Evolutionary conservation across 2,329 filamentous ascomycete species (phyloP).

Genomic region (Claviceps sp.): DNA sequence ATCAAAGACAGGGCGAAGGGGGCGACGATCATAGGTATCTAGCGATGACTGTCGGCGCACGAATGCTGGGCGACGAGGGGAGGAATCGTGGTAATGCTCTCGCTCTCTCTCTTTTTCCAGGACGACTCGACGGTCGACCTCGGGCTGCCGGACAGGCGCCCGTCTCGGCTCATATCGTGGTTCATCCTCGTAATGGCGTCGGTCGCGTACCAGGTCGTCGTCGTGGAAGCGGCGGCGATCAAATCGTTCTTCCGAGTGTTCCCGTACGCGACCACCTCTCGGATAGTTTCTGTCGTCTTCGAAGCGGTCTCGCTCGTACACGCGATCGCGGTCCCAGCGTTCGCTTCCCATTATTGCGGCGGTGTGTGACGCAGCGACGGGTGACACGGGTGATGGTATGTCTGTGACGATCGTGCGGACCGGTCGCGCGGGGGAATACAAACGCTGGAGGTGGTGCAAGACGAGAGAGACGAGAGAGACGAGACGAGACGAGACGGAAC

Average conservation of each 20-base stretch:
- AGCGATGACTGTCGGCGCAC: conserved; percentile 76
- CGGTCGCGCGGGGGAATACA: background rate
- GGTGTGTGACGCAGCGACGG: background rate
- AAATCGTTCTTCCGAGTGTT: conserved; percentile 36
- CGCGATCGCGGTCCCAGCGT: conserved; percentile 43
- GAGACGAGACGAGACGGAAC: too few relatives aligned
- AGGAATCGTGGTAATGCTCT: conserved; percentile 29
- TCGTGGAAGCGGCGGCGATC: conserved; percentile 36
- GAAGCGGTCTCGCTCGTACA: conserved; percentile 26
- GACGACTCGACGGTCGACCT: conserved; percentile 41
- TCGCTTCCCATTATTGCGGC: conserved; percentile 16
- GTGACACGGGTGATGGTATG: background rate
- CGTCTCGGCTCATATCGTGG: conserved; percentile 23
- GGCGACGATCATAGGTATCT: conserved; percentile 76
- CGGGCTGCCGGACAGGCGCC: conserved; percentile 19
- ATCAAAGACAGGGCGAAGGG: conserved; percentile 36
- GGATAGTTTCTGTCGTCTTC: conserved; percentile 38
- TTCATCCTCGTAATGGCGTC: conserved; percentile 43
- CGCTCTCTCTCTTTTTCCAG: conserved; percentile 43
- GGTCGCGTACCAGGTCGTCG: conserved; percentile 33
- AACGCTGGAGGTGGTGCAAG: too few relatives aligned
- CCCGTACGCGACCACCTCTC: conserved; percentile 24
- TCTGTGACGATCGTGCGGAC: background rate
- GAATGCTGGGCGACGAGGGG: conserved; percentile 50
- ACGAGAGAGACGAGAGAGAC: too few relatives aligned